Evolutionary conservation across 2,329 filamentous ascomycete genomes (phyloP).

Genomic region (Teratosphaeriaceae sp.): DNA sequence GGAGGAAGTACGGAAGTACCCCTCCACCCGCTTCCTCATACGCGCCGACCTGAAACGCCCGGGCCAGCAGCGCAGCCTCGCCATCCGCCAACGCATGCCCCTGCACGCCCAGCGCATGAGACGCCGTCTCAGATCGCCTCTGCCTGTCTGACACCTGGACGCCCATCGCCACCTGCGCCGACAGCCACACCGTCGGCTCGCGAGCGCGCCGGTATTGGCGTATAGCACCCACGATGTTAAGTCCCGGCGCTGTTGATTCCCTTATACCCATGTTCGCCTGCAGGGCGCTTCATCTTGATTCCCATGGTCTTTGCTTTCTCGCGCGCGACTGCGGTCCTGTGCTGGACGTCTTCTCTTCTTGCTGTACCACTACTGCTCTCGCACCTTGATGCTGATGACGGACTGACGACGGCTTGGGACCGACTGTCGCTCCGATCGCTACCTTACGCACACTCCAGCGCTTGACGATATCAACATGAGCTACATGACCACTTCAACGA

Average conservation of each 20-base stretch:
- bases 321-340: too few relatives aligned
- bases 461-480: background rate
- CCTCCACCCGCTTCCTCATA: background rate
- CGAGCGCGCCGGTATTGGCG: background rate
- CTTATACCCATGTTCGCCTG: slow-evolving; percentile 1
- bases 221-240: background rate
- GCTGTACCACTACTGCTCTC: too few relatives aligned
- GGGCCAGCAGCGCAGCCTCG: background rate
- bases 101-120: background rate
- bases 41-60: slow-evolving; percentile 4
- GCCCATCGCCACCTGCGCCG: background rate
- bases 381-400: too few relatives aligned
- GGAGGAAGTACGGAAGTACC: too few relatives aligned
- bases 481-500: background rate
- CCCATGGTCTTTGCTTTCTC: too few relatives aligned
- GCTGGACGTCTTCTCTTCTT: background rate
- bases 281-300: background rate
- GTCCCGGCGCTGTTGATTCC: background rate
- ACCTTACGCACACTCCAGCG: background rate
- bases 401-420: too few relatives aligned
- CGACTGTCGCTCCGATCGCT: background rate
- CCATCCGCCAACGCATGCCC: slow-evolving; percentile 2
- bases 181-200: background rate
- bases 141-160: too few relatives aligned
- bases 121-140: background rate